Evolutionary conservation across 208 protist genomes (phyloP).

Genomic region (Crithidia fasciculata): DNA sequence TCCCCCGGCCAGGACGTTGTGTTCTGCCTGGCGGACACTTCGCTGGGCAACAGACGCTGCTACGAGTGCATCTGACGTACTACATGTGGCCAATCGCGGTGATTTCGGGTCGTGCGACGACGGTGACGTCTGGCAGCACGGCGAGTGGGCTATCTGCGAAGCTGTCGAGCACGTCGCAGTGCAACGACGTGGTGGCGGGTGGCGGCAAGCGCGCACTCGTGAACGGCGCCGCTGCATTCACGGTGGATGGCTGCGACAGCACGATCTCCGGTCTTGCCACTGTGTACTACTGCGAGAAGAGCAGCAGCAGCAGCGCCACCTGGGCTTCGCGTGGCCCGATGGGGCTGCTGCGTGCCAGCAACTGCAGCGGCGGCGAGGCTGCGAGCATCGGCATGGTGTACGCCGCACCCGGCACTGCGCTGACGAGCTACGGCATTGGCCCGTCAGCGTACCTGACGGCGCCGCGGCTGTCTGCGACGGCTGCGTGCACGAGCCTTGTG

Average conservation of each 20-base stretch:
- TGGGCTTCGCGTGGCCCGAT: conserved; percentile 52
- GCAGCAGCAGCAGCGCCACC: conserved; percentile 22
- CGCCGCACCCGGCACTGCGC: conserved; percentile 34
- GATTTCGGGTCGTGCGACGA: conserved; percentile 42
- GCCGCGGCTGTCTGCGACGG: conserved; percentile 38
- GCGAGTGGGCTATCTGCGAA: conserved; percentile 31
- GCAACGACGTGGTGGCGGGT: conserved; percentile 41
- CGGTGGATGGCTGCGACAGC: conserved; percentile 39
- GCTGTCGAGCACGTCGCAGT: conserved; percentile 39
- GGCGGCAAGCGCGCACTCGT: conserved; percentile 22
- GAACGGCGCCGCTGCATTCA: conserved; percentile 36
- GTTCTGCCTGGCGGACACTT: conserved; percentile 30
- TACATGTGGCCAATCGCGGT: conserved; percentile 69
- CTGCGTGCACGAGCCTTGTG: conserved; percentile 37
- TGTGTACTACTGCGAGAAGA: conserved; percentile 73
- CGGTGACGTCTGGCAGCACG: conserved; percentile 37
- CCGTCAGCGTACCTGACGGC: conserved; percentile 33
- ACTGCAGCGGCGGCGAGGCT: conserved; percentile 34
- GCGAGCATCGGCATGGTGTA: conserved; percentile 44
- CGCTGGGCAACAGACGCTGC: background rate
- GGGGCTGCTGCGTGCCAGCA: conserved; percentile 42
- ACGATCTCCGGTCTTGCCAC: conserved; percentile 24
- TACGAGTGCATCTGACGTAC: conserved; percentile 34
- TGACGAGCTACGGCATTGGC: conserved; percentile 54
- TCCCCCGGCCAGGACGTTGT: conserved; percentile 15